phyloP scores from a whole-genome alignment of 129 eudicot species.

The Helianthus tuberosus region DNA sequence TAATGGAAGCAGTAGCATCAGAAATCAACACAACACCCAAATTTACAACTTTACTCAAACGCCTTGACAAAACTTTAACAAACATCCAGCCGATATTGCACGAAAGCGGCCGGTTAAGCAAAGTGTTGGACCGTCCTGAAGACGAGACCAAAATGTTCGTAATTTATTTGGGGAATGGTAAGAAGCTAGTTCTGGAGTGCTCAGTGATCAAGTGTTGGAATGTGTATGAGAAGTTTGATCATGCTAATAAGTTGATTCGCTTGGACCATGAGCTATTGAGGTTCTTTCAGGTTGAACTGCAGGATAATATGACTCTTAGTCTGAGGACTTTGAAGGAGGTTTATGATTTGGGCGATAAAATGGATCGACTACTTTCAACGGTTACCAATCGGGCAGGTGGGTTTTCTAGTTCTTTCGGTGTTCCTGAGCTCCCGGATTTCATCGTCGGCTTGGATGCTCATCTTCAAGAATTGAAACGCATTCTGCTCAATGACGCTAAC shows the following conservation, averaged over 20 bases:
- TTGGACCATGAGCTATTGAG: conserved; percentile 22
- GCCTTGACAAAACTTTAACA: conserved; percentile 23
- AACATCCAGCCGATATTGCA: conserved; percentile 14
- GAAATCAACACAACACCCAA: conserved; percentile 9
- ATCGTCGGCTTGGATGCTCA: conserved; percentile 38
- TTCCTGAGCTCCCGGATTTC: conserved; percentile 34
- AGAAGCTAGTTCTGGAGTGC: conserved; percentile 20
- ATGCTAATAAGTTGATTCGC: conserved; percentile 10
- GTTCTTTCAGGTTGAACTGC: conserved; percentile 22
- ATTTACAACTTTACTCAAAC: conserved; percentile 28
- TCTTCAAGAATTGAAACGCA: conserved; percentile 34
- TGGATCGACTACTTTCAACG: conserved; percentile 24
- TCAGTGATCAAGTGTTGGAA: conserved; percentile 33
- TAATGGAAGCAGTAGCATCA: conserved; percentile 17
- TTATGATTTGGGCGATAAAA: conserved; percentile 3
- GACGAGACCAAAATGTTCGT: conserved; percentile 22
- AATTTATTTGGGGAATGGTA: conserved; percentile 7
- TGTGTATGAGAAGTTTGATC: conserved; percentile 22
- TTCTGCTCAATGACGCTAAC: conserved; percentile 23
- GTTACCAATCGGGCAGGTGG: conserved; percentile 23
- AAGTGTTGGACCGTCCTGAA: conserved; percentile 25
- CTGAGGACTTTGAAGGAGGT: conserved; percentile 21
- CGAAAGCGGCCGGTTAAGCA: conserved; percentile 11
- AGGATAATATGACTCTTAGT: conserved; percentile 11
- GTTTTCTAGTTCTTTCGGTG: conserved; percentile 29